A percentile compares a stretch with the other conserved stretches of the same genome.
These are phyloP conservation scores for Epichloe uncinata DNA, from an alignment of 2,329 filamentous ascomycete species.

Conservation along the genomic window DNA sequence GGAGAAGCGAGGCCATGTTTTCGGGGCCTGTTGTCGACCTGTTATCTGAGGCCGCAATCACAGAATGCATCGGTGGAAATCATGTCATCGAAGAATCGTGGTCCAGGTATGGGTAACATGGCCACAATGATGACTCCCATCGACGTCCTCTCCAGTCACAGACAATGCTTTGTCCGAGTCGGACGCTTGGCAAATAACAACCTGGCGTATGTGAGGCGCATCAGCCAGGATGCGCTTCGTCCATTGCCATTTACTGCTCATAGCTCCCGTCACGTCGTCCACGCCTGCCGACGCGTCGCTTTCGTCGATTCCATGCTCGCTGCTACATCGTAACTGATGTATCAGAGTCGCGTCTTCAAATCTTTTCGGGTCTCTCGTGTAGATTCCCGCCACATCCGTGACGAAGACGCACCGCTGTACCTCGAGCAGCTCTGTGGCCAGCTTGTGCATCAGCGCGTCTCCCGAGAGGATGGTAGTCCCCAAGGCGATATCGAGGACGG, in stretches of 20 bases:
- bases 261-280: slow-evolving; percentile 3
- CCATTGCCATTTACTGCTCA: slow-evolving; percentile 4
- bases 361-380: slow-evolving; percentile 1
- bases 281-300: neutral
- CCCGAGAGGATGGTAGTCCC: slow-evolving; percentile 3
- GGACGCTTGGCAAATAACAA: neutral
- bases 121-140: too few species aligned
- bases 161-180: neutral
- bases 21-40: neutral
- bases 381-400: slow-evolving; percentile 3
- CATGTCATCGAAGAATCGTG: neutral
- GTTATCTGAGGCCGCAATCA: neutral
- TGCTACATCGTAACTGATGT: neutral
- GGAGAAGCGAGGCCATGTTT: neutral
- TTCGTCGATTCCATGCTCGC: neutral
- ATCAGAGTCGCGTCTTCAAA: neutral
- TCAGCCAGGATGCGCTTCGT: neutral
- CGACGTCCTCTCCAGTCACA: neutral
- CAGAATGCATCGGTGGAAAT: too few species aligned
- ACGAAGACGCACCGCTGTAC: slow-evolving; percentile 4
- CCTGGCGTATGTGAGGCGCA: neutral
- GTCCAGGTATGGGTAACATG: neutral
- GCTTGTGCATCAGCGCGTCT: slow-evolving; percentile 2
- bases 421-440: neutral
- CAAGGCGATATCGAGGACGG: slow-evolving; percentile 1